Percentiles rank a stretch among this genome's conserved stretches.
Evolutionary conservation across 1,139 yeast genomes (phyloP).

Genomic region (Candida glucosophila): DNA sequence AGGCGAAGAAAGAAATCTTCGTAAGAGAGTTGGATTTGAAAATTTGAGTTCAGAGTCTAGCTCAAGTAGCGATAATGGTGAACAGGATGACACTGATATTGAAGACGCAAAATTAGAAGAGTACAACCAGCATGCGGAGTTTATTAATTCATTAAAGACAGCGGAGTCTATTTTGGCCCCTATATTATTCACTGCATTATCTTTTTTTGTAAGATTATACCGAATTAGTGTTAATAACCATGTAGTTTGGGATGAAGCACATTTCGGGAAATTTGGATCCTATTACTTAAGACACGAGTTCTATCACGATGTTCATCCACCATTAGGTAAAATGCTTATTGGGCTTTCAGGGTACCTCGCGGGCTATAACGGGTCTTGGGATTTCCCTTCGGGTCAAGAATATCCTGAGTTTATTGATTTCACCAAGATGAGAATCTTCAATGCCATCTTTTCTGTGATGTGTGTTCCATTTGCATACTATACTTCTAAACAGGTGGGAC

Average conservation of each 20-base stretch:
- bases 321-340: constrained; percentile 93
- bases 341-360: constrained; percentile 93
- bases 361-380: constrained; percentile 93
- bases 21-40: constrained; percentile 9
- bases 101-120: constrained; percentile 18
- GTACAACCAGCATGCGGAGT: constrained; percentile 23
- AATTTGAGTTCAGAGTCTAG: constrained; percentile 6
- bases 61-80: constrained; percentile 7
- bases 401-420: constrained; percentile 85
- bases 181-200: constrained; percentile 36
- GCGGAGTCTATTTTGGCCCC: constrained; percentile 37
- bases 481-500: constrained; percentile 81
- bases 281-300: constrained; percentile 87
- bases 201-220: constrained; percentile 46
- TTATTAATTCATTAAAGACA: constrained; percentile 19
- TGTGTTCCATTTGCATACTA: constrained; percentile 92
- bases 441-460: constrained; percentile 81
- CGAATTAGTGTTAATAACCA: constrained; percentile 40
- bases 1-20: constrained; percentile 13
- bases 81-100: constrained; percentile 10
- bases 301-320: constrained; percentile 98
- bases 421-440: constrained; percentile 89
- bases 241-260: constrained; percentile 63
- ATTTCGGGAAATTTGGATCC: constrained; percentile 91
- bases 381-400: constrained; percentile 76